A percentile compares a stretch with the other conserved stretches of the same genome.
Evolutionary conservation across 176 grass and related monocot genomes (phyloP).

Genomic region (Bolboschoenus planiculmis): DNA sequence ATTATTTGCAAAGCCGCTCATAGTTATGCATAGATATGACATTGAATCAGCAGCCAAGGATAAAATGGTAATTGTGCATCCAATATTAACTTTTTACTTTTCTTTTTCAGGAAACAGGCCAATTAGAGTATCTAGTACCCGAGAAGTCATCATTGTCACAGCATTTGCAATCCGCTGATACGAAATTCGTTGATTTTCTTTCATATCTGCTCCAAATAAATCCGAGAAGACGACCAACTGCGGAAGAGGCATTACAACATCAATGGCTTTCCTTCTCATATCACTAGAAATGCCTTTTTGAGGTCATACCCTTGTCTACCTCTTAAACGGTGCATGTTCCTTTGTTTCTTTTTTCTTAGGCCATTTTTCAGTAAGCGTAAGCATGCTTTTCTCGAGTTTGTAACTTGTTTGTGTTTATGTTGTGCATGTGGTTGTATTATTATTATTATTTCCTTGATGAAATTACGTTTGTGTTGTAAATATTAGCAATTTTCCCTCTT

Average conservation of each 20-base stretch:
- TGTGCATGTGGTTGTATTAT: constrained; percentile 13
- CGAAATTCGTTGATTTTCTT: constrained; percentile 78
- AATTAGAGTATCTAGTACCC: constrained; percentile 61
- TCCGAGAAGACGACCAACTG: constrained; percentile 71
- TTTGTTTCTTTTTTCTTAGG: constrained; percentile 16
- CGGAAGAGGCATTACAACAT: constrained; percentile 70
- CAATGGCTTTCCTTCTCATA: constrained; percentile 71
- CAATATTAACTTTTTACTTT: neutral
- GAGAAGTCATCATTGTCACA: constrained; percentile 62
- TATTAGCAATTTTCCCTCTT: neutral
- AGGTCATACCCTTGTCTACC: constrained; percentile 26
- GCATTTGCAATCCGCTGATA: constrained; percentile 55
- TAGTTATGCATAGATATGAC: neutral
- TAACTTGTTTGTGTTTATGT: constrained; percentile 13
- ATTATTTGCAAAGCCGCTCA: neutral
- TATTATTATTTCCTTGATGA: neutral
- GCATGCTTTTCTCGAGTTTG: neutral
- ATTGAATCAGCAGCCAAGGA: neutral
- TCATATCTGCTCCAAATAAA: constrained; percentile 89
- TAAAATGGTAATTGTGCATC: neutral
- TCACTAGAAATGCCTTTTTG: constrained; percentile 19
- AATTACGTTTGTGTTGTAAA: constrained; percentile 18
- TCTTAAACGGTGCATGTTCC: neutral
- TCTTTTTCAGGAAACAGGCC: constrained; percentile 54
- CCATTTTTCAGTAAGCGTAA: neutral